Evolutionary conservation across 1,139 yeast species (phyloP).

Genomic region (Yamadazyma diddensiae): DNA sequence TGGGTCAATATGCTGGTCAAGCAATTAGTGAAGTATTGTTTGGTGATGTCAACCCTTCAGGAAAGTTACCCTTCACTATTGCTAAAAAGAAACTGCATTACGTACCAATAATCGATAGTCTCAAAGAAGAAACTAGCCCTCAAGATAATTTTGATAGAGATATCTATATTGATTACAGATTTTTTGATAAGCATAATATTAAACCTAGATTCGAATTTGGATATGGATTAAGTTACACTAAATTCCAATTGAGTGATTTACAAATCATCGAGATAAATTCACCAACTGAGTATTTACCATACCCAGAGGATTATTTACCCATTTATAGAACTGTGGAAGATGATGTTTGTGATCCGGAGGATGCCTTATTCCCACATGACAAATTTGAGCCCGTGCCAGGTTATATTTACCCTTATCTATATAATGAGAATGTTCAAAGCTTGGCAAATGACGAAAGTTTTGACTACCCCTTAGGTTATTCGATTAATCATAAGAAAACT

Average conservation of each 20-base stretch:
- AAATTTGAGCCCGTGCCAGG: slow-evolving; percentile 53
- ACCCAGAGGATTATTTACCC: slow-evolving; percentile 48
- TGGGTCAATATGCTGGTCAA: slow-evolving; percentile 52
- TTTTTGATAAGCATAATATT: slow-evolving; percentile 54
- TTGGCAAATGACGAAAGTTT: slow-evolving; percentile 38
- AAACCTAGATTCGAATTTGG: slow-evolving; percentile 63
- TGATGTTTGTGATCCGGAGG: slow-evolving; percentile 54
- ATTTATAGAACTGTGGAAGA: slow-evolving; percentile 38
- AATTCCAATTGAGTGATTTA: slow-evolving; percentile 40
- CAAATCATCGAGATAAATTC: slow-evolving; percentile 39
- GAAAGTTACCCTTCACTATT: slow-evolving; percentile 61
- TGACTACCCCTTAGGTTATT: slow-evolving; percentile 54
- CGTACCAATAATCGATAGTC: slow-evolving; percentile 44
- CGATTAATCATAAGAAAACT: slow-evolving; percentile 32
- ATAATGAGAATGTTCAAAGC: slow-evolving; percentile 42
- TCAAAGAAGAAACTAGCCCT: slow-evolving; percentile 39
- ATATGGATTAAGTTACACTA: slow-evolving; percentile 56
- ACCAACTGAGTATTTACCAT: slow-evolving; percentile 49
- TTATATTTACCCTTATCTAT: slow-evolving; percentile 49
- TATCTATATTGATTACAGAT: slow-evolving; percentile 52
- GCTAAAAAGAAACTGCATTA: slow-evolving; percentile 56
- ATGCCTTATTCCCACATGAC: slow-evolving; percentile 55
- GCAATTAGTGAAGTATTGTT: slow-evolving; percentile 45
- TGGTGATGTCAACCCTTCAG: slow-evolving; percentile 62
- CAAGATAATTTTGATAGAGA: slow-evolving; percentile 51